Conservation (phyloP, 2,329 filamentous ascomycete species). For the Pyrenochaeta sp. region DNA sequence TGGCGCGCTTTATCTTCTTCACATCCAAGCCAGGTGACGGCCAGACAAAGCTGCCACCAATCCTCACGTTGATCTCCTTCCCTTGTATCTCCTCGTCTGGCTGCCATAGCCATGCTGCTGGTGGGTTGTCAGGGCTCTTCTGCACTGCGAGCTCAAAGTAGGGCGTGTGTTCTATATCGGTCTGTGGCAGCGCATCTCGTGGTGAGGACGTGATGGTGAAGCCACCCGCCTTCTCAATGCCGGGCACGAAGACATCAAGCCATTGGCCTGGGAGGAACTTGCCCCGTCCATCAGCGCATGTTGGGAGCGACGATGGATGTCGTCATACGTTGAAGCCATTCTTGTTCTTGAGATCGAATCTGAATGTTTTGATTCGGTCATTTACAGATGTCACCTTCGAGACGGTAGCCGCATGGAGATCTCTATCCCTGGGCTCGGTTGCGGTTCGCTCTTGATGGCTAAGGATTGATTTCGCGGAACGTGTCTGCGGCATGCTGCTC, state of each 20-base stretch:
- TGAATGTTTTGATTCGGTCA: constrained; percentile 72
- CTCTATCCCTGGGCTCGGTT: constrained; percentile 73
- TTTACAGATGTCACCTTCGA: constrained; percentile 71
- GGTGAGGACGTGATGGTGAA: constrained; percentile 89
- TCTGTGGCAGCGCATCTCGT: constrained; percentile 55
- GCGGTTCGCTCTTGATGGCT: constrained; percentile 77
- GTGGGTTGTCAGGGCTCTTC: constrained; percentile 72
- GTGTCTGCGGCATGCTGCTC: constrained; percentile 42
- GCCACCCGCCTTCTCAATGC: constrained; percentile 75
- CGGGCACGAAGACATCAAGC: constrained; percentile 82
- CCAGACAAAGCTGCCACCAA: constrained; percentile 84
- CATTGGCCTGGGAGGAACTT: constrained; percentile 86
- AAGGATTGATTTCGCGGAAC: constrained; percentile 39
- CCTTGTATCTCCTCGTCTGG: constrained; percentile 64
- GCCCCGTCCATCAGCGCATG: constrained; percentile 39
- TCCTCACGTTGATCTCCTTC: constrained; percentile 69
- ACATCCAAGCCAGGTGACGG: constrained; percentile 66
- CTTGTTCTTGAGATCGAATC: constrained; percentile 65
- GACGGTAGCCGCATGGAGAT: constrained; percentile 70
- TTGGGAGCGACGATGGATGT: constrained; percentile 32
- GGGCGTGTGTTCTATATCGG: constrained; percentile 34
- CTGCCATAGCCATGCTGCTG: constrained; percentile 79
- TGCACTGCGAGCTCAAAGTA: constrained; percentile 85
- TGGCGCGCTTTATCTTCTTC: constrained; percentile 63
- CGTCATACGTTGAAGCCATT: constrained; percentile 59